These are phyloP conservation scores for Neophaeococcomyces aloes DNA, from an alignment of 2,329 filamentous ascomycete species.

Conservation along the genomic window DNA sequence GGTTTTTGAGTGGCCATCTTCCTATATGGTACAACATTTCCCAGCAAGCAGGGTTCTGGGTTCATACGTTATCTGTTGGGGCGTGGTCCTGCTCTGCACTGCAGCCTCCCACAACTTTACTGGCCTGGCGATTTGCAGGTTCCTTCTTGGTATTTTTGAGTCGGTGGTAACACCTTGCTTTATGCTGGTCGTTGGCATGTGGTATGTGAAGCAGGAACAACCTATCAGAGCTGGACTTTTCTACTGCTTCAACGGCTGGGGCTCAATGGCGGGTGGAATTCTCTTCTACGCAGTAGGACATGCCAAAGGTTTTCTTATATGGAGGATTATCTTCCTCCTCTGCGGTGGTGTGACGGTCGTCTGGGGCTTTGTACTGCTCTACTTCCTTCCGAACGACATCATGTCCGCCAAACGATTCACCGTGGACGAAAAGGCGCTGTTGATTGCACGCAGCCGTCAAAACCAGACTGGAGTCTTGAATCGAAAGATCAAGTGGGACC, in stretches of 20 bases:
- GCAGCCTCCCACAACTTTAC: conserved; percentile 26
- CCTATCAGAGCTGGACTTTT: conserved; percentile 49
- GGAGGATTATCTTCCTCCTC: conserved; percentile 45
- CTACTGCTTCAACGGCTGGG: conserved; percentile 49
- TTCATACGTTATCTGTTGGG: conserved; percentile 20
- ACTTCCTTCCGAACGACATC: conserved; percentile 42
- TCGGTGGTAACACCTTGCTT: conserved; percentile 40
- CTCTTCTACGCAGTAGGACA: conserved; percentile 37
- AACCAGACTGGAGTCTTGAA: conserved; percentile 47
- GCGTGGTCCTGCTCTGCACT: neutral
- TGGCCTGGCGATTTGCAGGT: conserved; percentile 34
- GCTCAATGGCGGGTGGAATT: conserved; percentile 47
- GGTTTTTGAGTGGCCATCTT: conserved; percentile 48
- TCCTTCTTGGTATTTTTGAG: conserved; percentile 40
- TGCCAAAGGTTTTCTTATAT: conserved; percentile 46
- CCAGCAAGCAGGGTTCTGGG: conserved; percentile 45
- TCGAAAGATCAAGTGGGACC: conserved; percentile 36
- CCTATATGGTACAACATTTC: conserved; percentile 43
- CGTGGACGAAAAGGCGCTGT: conserved; percentile 36
- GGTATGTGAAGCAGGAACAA: conserved; percentile 39
- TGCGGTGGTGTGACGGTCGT: conserved; percentile 25
- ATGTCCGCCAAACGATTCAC: conserved; percentile 35
- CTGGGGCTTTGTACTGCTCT: conserved; percentile 19
- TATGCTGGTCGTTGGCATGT: conserved; percentile 42
- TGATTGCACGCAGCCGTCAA: conserved; percentile 41